Percentiles rank a stretch among this genome's conserved stretches.
These are phyloP conservation scores for Dysphania ambrosioides DNA, from an alignment of 148 eudicot species.

Conservation along the genomic window DNA sequence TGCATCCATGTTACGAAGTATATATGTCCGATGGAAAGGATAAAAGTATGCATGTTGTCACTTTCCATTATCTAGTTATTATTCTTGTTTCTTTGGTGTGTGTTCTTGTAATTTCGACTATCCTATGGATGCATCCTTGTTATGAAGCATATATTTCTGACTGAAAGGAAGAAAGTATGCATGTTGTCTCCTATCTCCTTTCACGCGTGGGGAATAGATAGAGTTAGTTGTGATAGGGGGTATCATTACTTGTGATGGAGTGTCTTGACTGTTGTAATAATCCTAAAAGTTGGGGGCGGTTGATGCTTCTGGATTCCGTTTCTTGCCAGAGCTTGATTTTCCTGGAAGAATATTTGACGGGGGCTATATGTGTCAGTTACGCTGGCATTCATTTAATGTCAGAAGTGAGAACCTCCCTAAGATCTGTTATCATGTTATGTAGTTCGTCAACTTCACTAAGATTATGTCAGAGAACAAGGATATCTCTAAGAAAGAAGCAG, in stretches of 20 bases:
- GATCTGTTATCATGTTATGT: constrained; percentile 17
- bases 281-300: not conserved
- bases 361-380: too few relatives aligned
- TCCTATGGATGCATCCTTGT: not conserved
- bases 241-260: not conserved
- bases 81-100: not conserved
- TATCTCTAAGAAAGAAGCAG: constrained; percentile 59
- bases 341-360: too few relatives aligned
- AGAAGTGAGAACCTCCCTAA: not conserved
- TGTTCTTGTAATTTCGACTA: not conserved
- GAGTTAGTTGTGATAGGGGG: not conserved
- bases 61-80: too few relatives aligned
- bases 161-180: not conserved
- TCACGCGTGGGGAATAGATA: not conserved
- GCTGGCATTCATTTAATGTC: not conserved
- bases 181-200: not conserved
- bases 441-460: constrained; percentile 80
- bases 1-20: not conserved
- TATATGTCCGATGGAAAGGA: not conserved
- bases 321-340: not conserved
- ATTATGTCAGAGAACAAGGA: constrained; percentile 61
- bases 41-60: not conserved
- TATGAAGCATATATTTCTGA: not conserved
- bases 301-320: not conserved
- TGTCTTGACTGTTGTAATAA: not conserved